Conservation (phyloP, 75 land plant species). For the Azolla pinnata region DNA sequence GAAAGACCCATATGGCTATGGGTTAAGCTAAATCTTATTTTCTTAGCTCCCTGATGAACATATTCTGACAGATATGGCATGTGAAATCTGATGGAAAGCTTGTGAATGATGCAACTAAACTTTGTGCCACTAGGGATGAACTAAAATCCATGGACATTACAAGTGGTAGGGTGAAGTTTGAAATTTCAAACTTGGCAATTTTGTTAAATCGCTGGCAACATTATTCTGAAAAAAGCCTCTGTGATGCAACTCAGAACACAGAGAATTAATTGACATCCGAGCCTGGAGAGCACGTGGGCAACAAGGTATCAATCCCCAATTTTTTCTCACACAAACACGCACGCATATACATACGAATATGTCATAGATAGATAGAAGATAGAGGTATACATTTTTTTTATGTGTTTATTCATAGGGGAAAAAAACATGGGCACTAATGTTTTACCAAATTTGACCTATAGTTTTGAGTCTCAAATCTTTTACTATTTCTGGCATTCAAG, state of each 20-base stretch:
- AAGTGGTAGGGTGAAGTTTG: background rate
- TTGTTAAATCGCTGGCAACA: no score
- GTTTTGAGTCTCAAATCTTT: background rate
- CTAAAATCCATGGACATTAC: slow-evolving; percentile 21
- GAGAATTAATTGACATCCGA: slow-evolving; percentile 23
- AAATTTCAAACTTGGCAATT: no score
- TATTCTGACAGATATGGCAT: slow-evolving; percentile 49
- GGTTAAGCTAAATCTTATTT: no score
- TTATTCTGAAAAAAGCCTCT: no score
- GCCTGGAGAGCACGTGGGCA: slow-evolving; percentile 61
- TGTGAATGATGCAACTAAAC: slow-evolving; percentile 41
- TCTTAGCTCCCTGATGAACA: slow-evolving; percentile 2
- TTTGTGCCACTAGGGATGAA: slow-evolving; percentile 40
- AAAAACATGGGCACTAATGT: background rate
- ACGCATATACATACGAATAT: background rate
- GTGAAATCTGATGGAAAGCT: slow-evolving; percentile 45
- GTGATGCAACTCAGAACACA: background rate
- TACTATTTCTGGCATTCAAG: background rate
- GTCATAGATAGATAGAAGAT: background rate
- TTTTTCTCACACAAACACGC: background rate
- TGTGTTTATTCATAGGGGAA: background rate
- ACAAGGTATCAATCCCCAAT: background rate
- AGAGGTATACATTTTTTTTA: background rate
- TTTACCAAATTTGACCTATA: background rate
- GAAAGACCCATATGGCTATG: no score